A percentile compares a stretch with the other conserved stretches of the same genome.
Evolutionary conservation across 306 rosid genomes (phyloP).

Genomic region (Crataegus laevigata): DNA sequence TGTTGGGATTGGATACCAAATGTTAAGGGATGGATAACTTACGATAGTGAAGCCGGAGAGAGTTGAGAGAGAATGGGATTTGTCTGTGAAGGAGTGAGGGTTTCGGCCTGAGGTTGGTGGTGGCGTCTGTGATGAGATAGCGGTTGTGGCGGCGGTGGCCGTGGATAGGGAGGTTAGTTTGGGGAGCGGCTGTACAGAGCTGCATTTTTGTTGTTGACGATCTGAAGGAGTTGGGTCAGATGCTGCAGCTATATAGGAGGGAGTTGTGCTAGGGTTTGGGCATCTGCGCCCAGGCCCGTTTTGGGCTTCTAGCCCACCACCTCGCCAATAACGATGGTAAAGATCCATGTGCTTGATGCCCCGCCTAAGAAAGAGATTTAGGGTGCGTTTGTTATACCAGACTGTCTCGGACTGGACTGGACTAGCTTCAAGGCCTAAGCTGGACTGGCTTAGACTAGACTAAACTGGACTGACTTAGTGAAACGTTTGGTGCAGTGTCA

Average conservation of each 20-base stretch:
- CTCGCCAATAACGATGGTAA: too few relatives aligned
- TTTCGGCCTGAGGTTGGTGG: not conserved
- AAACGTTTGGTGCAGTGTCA: too few relatives aligned
- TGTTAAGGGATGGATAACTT: conserved; percentile 13
- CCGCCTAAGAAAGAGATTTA: too few relatives aligned
- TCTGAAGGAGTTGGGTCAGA: not conserved
- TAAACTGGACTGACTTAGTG: too few relatives aligned
- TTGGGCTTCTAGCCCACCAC: not conserved
- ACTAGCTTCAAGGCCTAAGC: too few relatives aligned
- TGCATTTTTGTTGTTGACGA: conserved; percentile 7
- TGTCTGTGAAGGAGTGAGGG: not conserved
- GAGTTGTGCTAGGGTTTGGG: conserved; percentile 8
- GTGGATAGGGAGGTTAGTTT: not conserved
- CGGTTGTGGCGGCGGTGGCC: not conserved
- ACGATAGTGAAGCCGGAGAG: conserved; percentile 17
- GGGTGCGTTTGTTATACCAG: too few relatives aligned
- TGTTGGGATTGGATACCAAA: not conserved
- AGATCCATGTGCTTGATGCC: too few relatives aligned
- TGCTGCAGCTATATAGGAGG: not conserved
- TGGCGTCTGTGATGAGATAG: conserved; percentile 7
- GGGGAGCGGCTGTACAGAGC: conserved; percentile 14
- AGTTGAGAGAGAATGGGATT: not conserved
- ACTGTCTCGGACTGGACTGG: too few relatives aligned
- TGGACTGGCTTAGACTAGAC: too few relatives aligned
- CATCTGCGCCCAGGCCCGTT: not conserved